Evolutionary conservation across 148 eudicot species (phyloP).

Genomic region (Vaccinium myrtillus): DNA sequence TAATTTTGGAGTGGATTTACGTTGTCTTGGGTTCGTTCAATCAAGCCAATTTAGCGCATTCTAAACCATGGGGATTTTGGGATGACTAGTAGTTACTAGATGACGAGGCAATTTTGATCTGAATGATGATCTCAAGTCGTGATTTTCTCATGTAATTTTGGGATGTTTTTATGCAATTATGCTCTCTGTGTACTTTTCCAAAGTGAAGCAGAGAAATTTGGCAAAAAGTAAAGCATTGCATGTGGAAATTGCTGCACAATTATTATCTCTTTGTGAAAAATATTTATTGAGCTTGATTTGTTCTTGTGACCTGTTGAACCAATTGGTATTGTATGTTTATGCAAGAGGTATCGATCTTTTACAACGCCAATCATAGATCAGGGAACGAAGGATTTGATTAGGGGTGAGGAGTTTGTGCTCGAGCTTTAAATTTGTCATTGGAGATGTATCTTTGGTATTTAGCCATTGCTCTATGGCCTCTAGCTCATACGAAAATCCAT

Average conservation of each 20-base stretch:
- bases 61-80: not conserved
- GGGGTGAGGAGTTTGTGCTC: constrained; percentile 55
- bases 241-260: not conserved
- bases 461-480: constrained; percentile 78
- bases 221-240: not conserved
- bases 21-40: not conserved
- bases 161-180: no score
- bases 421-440: constrained; percentile 63
- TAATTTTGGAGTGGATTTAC: not conserved
- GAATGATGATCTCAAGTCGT: no score
- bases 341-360: constrained; percentile 18
- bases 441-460: constrained; percentile 50
- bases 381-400: constrained; percentile 57
- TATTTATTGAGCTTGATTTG: not conserved
- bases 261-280: not conserved
- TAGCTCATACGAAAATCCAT: constrained; percentile 79
- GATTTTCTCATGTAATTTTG: no score
- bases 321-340: not conserved
- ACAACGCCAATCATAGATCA: constrained; percentile 60
- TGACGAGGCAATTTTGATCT: no score
- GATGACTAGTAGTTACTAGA: not conserved
- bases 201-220: no score
- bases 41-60: not conserved
- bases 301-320: not conserved
- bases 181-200: no score